Base-by-base conservation (phyloP, 1,284 basidiomycete species). In the Peniophora sp. region DNA sequence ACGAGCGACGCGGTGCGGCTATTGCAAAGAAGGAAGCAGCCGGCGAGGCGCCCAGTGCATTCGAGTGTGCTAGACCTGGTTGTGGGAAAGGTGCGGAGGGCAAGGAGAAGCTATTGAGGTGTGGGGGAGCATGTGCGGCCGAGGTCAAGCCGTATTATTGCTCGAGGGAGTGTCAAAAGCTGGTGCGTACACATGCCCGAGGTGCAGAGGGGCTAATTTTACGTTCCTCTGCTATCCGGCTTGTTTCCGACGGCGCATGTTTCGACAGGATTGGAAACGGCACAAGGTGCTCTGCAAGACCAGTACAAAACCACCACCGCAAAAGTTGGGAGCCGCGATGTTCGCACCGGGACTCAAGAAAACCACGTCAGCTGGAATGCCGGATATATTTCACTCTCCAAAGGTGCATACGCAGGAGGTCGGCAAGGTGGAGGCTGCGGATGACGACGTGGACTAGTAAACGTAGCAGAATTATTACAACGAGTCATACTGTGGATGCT, bases 121-220 rank as follows among this genome's bases (percentile, higher is more conserved):
- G 38, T 20, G 38, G n/a, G n/a, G 38, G 38, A n/a, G 19, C 16
- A 20, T 41, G 38, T 20, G 8, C 38, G 38, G n/a, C 38, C 8
- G 38, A 41, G 8, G 19, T n/a, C 38, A 41, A 41, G 38, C 38
- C 38, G 16, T 41, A 41, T 41, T 41, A 41, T n/a, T 41, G 38
- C 38, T 41, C 38, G n/a, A n/a, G n/a, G n/a, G 38, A 41, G n/a
- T 41, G 38, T 41, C 38, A 41, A 20, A 41, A 41, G 38, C 38
- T 41, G 38, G 38, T 41, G 38, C 38, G 38, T 41, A 16, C n/a
- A 17, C 5, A 41, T 20, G 8, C n/a, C 19, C 38, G 38, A 41
- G 8, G 38, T n/a, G 38, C 19, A 16, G 38, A 41, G 16, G 38
- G 38, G 38, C 38, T n/a, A 41, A 41, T 8, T 20, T n/a, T 41